A percentile compares a stretch with the other conserved stretches of the same genome.
These are phyloP conservation scores for Thielaviopsis musarum DNA, from an alignment of 2,329 filamentous ascomycete species.

Conservation along the genomic window DNA sequence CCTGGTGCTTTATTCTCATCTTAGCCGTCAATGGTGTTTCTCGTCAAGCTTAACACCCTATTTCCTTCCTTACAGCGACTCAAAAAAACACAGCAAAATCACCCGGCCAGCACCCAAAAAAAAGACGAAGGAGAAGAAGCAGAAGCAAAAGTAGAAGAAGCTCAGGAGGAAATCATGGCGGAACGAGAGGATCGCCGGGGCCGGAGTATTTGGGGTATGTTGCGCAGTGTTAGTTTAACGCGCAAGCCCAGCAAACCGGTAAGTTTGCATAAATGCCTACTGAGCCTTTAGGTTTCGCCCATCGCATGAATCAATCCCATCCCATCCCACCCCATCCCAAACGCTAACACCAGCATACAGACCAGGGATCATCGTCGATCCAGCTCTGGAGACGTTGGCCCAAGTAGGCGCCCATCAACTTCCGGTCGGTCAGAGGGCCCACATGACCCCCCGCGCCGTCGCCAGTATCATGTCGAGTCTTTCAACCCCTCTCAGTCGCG, in stretches of 20 bases:
- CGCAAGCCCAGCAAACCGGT: conserved; percentile 9
- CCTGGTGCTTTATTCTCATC: neutral
- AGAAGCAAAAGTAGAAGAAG: neutral
- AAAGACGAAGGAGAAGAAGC: neutral
- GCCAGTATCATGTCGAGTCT: conserved; percentile 9
- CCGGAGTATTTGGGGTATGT: conserved; percentile 5
- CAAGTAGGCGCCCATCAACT: conserved; percentile 5
- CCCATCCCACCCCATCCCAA: neutral
- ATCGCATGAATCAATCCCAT: neutral
- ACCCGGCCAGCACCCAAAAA: too few relatives aligned
- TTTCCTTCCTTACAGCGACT: neutral
- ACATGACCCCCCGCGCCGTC: conserved; percentile 5
- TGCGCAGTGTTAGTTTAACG: conserved; percentile 12
- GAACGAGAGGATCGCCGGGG: conserved; percentile 11
- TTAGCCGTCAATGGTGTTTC: neutral
- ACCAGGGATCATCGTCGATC: conserved; percentile 9
- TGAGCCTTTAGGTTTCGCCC: neutral
- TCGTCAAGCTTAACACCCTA: neutral
- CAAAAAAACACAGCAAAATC: neutral
- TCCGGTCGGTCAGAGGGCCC: conserved; percentile 3
- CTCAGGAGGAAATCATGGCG: conserved; percentile 3
- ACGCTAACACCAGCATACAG: conserved; percentile 5
- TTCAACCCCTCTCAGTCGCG: conserved; percentile 12
- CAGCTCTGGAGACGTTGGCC: conserved; percentile 8
- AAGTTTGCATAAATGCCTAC: neutral